Evolutionary conservation across 1,284 basidiomycete species (phyloP).

Genomic region (Ganoderma sinense): DNA sequence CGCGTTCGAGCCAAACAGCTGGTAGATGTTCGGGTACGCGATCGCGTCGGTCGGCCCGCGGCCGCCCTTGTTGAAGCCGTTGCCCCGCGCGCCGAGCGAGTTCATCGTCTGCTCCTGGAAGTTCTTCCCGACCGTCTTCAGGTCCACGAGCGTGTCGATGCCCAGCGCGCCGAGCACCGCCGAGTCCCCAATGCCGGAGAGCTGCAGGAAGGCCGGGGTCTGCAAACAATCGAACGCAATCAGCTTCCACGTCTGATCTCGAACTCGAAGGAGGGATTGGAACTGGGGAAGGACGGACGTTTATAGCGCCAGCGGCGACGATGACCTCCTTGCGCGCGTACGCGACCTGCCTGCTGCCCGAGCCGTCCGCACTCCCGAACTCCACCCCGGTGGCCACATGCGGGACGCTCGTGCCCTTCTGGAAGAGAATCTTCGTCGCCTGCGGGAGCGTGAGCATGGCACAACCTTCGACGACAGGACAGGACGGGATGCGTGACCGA

Average conservation of each 20-base stretch:
- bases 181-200: constrained; percentile 54
- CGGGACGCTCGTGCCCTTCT: constrained; percentile 42
- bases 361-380: constrained; percentile 46
- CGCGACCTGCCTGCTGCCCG: constrained; percentile 34
- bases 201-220: constrained; percentile 51
- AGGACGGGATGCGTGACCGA: background rate
- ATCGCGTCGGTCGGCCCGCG: constrained; percentile 46
- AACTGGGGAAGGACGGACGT: constrained; percentile 9
- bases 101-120: constrained; percentile 58
- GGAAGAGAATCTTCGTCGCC: constrained; percentile 67
- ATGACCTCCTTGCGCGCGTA: constrained; percentile 63
- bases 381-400: constrained; percentile 61
- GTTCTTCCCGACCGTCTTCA: constrained; percentile 54
- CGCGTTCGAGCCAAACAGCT: constrained; percentile 50
- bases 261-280: background rate
- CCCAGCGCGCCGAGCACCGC: constrained; percentile 47
- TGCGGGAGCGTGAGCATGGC: background rate
- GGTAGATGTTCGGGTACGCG: constrained; percentile 50
- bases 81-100: constrained; percentile 45
- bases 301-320: constrained; percentile 52
- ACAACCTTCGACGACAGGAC: background rate
- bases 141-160: constrained; percentile 45
- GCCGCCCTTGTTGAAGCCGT: constrained; percentile 43
- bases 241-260: background rate
- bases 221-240: constrained; percentile 19